These are phyloP conservation scores for Quercus variabilis DNA, from an alignment of 306 rosid species.

Conservation along the genomic window DNA sequence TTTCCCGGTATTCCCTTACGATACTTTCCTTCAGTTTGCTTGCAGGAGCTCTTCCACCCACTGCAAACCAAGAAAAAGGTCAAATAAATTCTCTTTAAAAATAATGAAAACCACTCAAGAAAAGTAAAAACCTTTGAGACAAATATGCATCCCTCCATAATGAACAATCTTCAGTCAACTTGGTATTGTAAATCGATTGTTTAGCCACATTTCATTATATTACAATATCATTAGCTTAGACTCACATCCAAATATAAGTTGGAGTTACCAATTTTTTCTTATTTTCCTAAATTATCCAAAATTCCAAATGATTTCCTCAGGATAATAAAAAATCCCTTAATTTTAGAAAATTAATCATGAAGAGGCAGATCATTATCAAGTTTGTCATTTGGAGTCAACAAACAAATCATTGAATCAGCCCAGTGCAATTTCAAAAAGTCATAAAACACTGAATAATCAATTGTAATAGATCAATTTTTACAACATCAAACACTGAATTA, in stretches of 20 bases:
- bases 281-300: no score
- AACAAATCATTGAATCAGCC: no score
- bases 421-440: no score
- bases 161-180: no score
- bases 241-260: not conserved
- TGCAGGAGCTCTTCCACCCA: slow-evolving; percentile 62
- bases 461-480: no score
- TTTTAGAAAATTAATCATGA: not conserved
- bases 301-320: not conserved
- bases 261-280: not conserved
- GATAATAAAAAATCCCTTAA: not conserved
- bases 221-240: not conserved
- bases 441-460: no score
- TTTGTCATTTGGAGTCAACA: no score
- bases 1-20: slow-evolving; percentile 56
- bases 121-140: no score
- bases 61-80: slow-evolving; percentile 31
- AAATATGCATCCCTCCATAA: no score
- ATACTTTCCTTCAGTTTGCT: slow-evolving; percentile 38
- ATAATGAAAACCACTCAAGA: no score
- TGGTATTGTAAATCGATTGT: no score
- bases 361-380: not conserved
- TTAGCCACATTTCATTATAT: not conserved
- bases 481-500: not conserved
- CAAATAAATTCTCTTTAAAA: not conserved